These are phyloP conservation scores for Fragilaria radians DNA, from an alignment of 108 stramenopile species.

Conservation along the genomic window DNA sequence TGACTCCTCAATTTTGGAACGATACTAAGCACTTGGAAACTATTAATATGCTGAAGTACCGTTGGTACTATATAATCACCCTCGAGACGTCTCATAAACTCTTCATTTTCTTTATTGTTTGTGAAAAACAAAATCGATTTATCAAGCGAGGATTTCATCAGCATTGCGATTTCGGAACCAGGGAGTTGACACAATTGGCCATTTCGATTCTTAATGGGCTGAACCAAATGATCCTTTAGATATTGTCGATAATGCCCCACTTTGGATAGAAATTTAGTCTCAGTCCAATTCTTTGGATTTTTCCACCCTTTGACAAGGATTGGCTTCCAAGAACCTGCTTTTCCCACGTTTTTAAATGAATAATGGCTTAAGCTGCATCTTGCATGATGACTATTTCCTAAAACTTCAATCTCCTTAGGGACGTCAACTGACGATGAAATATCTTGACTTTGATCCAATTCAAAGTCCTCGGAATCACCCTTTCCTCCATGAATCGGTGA, in stretches of 20 bases:
- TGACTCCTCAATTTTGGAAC: constrained; percentile 20
- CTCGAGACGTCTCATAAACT: constrained; percentile 13
- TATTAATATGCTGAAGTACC: constrained; percentile 11
- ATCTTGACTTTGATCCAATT: too few species aligned
- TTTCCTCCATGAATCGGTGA: too few species aligned
- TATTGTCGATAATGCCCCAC: constrained; percentile 27
- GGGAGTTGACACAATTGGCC: constrained; percentile 7
- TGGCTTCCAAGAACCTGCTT: constrained; percentile 4
- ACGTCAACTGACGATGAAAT: too few species aligned
- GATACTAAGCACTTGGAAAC: constrained; percentile 31
- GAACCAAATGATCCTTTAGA: constrained; percentile 28
- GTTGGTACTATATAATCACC: constrained; percentile 14
- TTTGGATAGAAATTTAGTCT: constrained; percentile 8
- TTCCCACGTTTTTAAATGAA: too few species aligned
- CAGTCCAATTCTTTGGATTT: constrained; percentile 8
- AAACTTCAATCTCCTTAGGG: too few species aligned
- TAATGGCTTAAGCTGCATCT: too few species aligned
- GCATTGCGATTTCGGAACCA: constrained; percentile 10
- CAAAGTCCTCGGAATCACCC: too few species aligned
- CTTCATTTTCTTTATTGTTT: constrained; percentile 34
- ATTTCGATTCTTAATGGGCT: constrained; percentile 16
- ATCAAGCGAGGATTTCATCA: background rate
- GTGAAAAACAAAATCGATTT: constrained; percentile 33
- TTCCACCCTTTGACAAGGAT: background rate
- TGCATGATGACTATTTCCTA: too few species aligned